A percentile compares a stretch with the other conserved stretches of the same genome.
Evolutionary conservation across 2,329 filamentous ascomycete species (phyloP).

Genomic region (Albifimbria verrucaria): DNA sequence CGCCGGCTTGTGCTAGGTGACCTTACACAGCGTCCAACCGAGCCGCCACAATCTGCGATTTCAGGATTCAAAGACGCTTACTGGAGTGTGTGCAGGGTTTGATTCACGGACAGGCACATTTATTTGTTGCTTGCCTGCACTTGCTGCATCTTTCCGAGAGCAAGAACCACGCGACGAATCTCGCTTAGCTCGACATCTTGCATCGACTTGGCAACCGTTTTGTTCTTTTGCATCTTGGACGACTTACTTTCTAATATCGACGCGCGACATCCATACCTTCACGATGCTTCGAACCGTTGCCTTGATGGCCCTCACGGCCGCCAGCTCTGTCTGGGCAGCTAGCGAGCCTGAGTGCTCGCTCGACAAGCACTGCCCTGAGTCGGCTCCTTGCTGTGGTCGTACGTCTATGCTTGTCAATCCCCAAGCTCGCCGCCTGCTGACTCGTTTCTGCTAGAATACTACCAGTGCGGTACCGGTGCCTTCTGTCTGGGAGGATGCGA

Average conservation of each 20-base stretch:
- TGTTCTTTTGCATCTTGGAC: background rate
- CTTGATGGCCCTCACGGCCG: constrained; percentile 28
- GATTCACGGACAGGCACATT: too few species aligned
- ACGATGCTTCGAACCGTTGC: constrained; percentile 30
- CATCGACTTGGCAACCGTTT: background rate
- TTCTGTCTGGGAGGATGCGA: constrained; percentile 97
- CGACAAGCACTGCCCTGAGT: constrained; percentile 63
- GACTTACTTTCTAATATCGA: background rate
- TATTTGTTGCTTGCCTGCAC: background rate
- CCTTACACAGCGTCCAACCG: too few species aligned
- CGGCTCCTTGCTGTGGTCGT: constrained; percentile 78
- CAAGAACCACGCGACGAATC: too few species aligned
- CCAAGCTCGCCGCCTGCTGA: constrained; percentile 11
- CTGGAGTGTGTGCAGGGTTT: too few species aligned
- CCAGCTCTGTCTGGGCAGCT: constrained; percentile 17
- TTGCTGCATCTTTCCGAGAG: too few species aligned
- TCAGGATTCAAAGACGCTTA: too few species aligned
- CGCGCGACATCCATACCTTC: background rate
- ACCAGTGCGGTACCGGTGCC: constrained; percentile 86
- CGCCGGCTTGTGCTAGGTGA: too few species aligned
- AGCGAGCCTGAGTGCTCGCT: constrained; percentile 41
- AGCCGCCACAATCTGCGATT: too few species aligned
- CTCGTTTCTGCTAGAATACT: constrained; percentile 65
- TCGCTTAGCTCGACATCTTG: too few species aligned
- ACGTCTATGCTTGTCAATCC: constrained; percentile 34